Conservation (phyloP, 352 stramenopile genomes). For the Globisporangium uncinulatum region DNA sequence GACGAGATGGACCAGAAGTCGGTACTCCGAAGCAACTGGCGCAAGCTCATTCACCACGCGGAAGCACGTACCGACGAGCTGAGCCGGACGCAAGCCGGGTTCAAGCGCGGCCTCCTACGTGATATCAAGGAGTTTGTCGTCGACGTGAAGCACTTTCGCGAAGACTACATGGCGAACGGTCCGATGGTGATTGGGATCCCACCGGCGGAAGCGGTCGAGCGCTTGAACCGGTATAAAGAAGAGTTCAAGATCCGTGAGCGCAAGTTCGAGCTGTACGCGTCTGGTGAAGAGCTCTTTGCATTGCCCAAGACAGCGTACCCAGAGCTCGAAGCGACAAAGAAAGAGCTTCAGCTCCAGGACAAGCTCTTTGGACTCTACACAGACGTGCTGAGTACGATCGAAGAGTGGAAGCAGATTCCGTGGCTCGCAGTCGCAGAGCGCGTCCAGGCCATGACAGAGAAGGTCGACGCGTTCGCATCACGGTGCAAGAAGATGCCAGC, state of each 20-base stretch:
- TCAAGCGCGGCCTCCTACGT: conserved; percentile 94
- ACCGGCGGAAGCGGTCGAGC: conserved; percentile 95
- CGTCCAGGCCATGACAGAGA: conserved; percentile 95
- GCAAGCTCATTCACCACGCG: conserved; percentile 94
- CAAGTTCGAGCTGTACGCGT: conserved; percentile 96
- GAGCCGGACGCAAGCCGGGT: conserved; percentile 92
- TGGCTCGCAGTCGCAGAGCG: conserved; percentile 93
- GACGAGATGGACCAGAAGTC: conserved; percentile 99
- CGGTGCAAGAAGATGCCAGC: conserved; percentile 97
- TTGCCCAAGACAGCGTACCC: conserved; percentile 95
- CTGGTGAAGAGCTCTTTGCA: conserved; percentile 96
- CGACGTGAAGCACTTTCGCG: conserved; percentile 94
- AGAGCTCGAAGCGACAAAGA: conserved; percentile 96
- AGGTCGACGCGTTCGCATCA: conserved; percentile 93
- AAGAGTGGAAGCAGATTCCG: conserved; percentile 96
- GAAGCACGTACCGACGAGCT: conserved; percentile 94
- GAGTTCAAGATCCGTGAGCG: conserved; percentile 96
- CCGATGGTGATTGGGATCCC: conserved; percentile 97
- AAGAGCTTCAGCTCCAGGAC: conserved; percentile 93
- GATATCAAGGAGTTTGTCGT: conserved; percentile 97
- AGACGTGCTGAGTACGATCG: conserved; percentile 96
- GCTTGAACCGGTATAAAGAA: conserved; percentile 97
- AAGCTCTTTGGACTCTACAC: conserved; percentile 96
- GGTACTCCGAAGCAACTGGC: conserved; percentile 95
- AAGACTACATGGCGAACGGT: conserved; percentile 96